Percentiles rank a stretch among this genome's conserved stretches.
These are phyloP conservation scores for Nicotiana otophora DNA, from an alignment of 257 asterid genomes.

Conservation along the genomic window DNA sequence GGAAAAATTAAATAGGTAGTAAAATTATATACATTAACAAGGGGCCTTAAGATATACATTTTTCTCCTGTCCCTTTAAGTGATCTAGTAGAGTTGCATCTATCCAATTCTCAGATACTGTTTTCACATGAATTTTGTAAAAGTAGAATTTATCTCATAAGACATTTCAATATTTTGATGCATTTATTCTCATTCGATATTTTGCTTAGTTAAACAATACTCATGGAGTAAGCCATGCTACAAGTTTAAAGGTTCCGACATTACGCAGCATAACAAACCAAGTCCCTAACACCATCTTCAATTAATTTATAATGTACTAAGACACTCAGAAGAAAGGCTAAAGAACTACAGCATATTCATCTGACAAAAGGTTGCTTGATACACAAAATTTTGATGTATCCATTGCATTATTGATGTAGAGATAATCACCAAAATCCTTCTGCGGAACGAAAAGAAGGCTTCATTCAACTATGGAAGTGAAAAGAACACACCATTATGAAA, in stretches of 20 bases:
- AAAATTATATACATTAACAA: background rate
- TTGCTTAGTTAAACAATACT: background rate
- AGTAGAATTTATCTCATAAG: background rate
- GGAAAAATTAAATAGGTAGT: background rate
- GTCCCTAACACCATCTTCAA: background rate
- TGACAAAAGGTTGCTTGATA: background rate
- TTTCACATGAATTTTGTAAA: background rate
- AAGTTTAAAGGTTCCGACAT: background rate
- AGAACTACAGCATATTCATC: background rate
- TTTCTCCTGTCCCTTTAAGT: background rate
- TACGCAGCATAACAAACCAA: background rate
- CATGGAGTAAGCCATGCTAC: background rate
- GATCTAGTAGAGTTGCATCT: background rate
- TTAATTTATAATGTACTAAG: background rate
- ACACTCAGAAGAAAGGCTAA: background rate
- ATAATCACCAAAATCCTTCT: background rate
- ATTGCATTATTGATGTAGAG: background rate
- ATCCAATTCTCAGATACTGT: background rate
- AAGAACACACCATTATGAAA: background rate
- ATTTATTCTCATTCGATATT: background rate
- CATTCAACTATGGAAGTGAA: background rate
- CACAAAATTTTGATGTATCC: background rate
- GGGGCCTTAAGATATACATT: background rate
- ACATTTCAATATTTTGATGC: background rate
- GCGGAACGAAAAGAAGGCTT: background rate